phyloP scores from a whole-genome alignment of 225 moss, liverwort and hornwort species.

The Polytrichum formosum region DNA sequence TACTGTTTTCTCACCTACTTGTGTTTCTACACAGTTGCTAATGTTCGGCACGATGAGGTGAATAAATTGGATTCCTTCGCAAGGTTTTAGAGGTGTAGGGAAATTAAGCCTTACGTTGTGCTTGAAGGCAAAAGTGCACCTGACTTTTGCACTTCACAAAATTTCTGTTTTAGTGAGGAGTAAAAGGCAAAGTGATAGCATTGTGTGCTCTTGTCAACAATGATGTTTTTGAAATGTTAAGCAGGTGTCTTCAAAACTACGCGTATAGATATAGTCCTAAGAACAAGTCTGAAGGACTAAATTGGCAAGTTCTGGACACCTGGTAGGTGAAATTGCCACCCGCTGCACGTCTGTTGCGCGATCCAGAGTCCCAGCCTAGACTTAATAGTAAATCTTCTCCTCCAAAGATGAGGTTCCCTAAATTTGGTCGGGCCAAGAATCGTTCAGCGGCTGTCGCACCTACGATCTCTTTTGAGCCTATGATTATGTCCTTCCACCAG shows the following conservation, averaged over 20 bases:
- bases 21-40: slow-evolving; percentile 62
- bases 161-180: too few species aligned
- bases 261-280: too few species aligned
- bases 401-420: slow-evolving; percentile 21
- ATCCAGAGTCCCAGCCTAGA: not conserved
- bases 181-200: too few species aligned
- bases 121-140: too few species aligned
- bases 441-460: not conserved
- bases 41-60: slow-evolving; percentile 76
- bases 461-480: slow-evolving; percentile 52
- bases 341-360: slow-evolving; percentile 35
- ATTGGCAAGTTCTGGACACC: not conserved
- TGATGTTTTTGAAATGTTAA: too few species aligned
- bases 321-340: slow-evolving; percentile 77
- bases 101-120: too few species aligned
- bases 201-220: too few species aligned
- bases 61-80: not conserved
- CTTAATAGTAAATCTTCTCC: not conserved
- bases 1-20: slow-evolving; percentile 60
- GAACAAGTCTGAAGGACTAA: not conserved
- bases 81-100: slow-evolving; percentile 4
- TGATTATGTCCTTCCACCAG: slow-evolving; percentile 83
- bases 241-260: too few species aligned
- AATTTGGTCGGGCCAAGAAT: slow-evolving; percentile 8
- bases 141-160: too few species aligned